These are phyloP conservation scores for Coix lacrymajobi DNA, from an alignment of 176 grass and related monocot species.

Conservation along the genomic window DNA sequence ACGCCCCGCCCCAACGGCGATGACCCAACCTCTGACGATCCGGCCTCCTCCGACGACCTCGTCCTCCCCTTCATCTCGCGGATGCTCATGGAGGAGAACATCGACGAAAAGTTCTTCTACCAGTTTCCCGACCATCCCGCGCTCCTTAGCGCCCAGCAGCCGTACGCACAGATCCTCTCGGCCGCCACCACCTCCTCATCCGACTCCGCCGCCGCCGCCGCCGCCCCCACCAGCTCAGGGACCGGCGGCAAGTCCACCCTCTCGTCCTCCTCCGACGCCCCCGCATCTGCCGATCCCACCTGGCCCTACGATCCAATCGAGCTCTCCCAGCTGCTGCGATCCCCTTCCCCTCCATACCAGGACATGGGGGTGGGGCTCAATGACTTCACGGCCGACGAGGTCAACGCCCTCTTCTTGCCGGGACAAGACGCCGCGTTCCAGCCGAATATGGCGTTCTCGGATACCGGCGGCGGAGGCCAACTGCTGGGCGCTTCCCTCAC, in stretches of 20 bases:
- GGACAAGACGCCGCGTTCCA: not conserved
- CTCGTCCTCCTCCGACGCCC: not conserved
- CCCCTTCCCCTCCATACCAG: conserved; percentile 18
- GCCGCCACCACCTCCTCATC: not conserved
- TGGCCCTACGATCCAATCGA: conserved; percentile 34
- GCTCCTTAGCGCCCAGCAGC: conserved; percentile 43
- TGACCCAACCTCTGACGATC: not conserved
- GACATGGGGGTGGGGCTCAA: not conserved
- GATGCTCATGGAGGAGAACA: conserved; percentile 84
- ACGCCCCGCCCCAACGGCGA: conserved; percentile 14
- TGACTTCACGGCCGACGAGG: not conserved
- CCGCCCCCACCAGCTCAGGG: not conserved
- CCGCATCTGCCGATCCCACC: not conserved
- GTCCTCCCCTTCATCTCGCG: conserved; percentile 62
- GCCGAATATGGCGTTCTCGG: not conserved
- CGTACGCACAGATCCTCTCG: conserved; percentile 43
- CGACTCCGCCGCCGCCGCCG: no score
- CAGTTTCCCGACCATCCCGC: conserved; percentile 46
- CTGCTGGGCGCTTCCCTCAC: not conserved
- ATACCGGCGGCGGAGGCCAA: not conserved
- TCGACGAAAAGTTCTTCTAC: conserved; percentile 57
- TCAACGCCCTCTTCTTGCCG: not conserved
- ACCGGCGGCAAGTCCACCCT: not conserved
- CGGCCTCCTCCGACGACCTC: conserved; percentile 36
- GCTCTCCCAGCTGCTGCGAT: conserved; percentile 31